Conservation (phyloP, 2,329 filamentous ascomycete species). For the Ophiocordyceps camponoti-floridani region DNA sequence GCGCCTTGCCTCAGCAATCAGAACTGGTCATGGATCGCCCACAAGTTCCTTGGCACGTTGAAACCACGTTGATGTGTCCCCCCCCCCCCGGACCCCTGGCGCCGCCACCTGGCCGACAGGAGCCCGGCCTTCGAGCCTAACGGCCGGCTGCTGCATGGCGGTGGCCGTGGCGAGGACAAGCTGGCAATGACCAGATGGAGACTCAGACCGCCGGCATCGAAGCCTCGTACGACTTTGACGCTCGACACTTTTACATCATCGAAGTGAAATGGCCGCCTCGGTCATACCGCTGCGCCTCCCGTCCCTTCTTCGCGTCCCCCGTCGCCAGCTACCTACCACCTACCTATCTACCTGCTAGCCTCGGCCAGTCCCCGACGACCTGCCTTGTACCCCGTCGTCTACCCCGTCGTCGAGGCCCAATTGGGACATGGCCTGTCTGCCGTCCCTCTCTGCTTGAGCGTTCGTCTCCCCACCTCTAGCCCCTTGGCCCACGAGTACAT, state of each 20-base stretch:
- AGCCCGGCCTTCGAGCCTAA: not conserved
- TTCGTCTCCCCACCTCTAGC: not conserved
- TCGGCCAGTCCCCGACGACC: not conserved
- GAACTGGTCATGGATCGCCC: too few species aligned
- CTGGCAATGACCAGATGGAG: not conserved
- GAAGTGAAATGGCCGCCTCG: not conserved
- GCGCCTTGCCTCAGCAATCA: too few species aligned
- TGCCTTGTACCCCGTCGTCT: not conserved
- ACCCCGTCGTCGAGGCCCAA: not conserved
- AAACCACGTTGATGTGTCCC: constrained; percentile 1
- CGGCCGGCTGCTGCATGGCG: not conserved
- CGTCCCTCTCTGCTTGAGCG: too few species aligned
- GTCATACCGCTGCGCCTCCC: too few species aligned
- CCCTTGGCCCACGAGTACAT: constrained; percentile 5
- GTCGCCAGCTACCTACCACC: not conserved
- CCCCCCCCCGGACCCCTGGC: not conserved
- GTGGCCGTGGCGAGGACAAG: not conserved
- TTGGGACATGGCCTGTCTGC: too few species aligned
- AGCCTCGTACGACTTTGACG: not conserved
- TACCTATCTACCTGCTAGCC: not conserved
- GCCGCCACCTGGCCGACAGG: not conserved
- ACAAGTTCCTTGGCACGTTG: too few species aligned
- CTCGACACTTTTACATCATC: not conserved
- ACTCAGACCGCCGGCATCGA: not conserved
- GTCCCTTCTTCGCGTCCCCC: not conserved